Evolutionary conservation across 2,329 filamentous ascomycete genomes (phyloP).

Genomic region (Xylariaceae sp.): DNA sequence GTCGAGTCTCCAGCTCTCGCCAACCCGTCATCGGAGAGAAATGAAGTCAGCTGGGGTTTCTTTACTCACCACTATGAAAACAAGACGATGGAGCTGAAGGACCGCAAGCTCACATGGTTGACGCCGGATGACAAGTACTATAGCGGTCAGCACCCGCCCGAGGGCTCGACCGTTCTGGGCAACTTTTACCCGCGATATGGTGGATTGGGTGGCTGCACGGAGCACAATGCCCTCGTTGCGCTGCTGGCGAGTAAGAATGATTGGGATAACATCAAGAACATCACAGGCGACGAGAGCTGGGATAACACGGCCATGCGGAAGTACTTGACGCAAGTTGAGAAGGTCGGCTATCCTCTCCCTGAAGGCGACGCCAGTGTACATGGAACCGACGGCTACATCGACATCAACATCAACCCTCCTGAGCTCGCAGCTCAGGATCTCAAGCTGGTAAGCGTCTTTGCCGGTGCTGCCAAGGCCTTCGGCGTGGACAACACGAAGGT

Average conservation of each 20-base stretch:
- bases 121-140: conserved; percentile 47
- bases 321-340: conserved; percentile 27
- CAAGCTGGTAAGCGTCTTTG: conserved; percentile 21
- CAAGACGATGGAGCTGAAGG: conserved; percentile 45
- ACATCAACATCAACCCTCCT: conserved; percentile 18
- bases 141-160: conserved; percentile 48
- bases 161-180: conserved; percentile 46
- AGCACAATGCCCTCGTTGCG: conserved; percentile 28
- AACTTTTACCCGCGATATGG: conserved; percentile 54
- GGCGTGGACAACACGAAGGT: conserved; percentile 14
- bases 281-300: conserved; percentile 30
- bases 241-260: conserved; percentile 42
- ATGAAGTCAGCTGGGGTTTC: conserved; percentile 55
- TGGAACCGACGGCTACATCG: conserved; percentile 26
- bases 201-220: conserved; percentile 36
- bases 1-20: conserved; percentile 52
- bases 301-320: conserved; percentile 24
- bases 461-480: conserved; percentile 22
- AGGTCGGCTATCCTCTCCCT: conserved; percentile 29
- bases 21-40: conserved; percentile 50
- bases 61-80: conserved; percentile 59
- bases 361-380: conserved; percentile 36
- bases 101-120: conserved; percentile 55
- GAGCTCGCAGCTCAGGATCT: conserved; percentile 20
- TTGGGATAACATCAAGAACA: conserved; percentile 38